A percentile compares a stretch with the other conserved stretches of the same genome.
Conservation (phyloP, 768 basidiomycete species). For the Leccinum subtestaceum region DNA sequence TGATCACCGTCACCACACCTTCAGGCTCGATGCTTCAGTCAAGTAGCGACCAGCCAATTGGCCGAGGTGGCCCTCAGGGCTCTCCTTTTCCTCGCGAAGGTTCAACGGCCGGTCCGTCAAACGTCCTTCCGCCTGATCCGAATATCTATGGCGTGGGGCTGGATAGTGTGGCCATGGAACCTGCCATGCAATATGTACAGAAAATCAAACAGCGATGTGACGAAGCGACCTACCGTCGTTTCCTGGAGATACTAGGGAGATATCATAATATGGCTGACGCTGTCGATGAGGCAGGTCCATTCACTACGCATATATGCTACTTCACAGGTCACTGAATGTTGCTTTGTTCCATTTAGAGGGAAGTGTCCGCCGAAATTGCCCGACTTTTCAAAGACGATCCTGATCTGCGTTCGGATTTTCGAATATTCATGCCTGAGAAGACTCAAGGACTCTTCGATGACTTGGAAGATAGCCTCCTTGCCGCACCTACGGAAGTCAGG, state of each 20-base stretch:
- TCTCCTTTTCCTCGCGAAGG: conserved; percentile 31
- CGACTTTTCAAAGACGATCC: conserved; percentile 72
- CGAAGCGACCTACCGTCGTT: conserved; percentile 79
- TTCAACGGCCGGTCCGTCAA: conserved; percentile 7
- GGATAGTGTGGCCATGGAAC: conserved; percentile 55
- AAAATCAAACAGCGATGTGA: conserved; percentile 96
- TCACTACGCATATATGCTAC: conserved; percentile 7
- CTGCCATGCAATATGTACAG: conserved; percentile 92
- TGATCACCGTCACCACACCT: conserved; percentile 78
- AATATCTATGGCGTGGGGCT: conserved; percentile 30
- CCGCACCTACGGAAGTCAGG: conserved; percentile 25
- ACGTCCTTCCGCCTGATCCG: conserved; percentile 18
- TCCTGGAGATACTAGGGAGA: conserved; percentile 69
- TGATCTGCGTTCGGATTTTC: conserved; percentile 70
- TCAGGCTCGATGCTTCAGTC: conserved; percentile 61
- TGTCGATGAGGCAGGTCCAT: conserved; percentile 52
- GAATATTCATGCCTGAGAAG: conserved; percentile 69
- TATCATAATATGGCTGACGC: conserved; percentile 60
- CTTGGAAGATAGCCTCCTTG: conserved; percentile 28
- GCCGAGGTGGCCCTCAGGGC: conserved; percentile 39
- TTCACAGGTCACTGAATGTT: neutral
- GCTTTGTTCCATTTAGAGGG: conserved; percentile 36
- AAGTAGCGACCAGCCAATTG: conserved; percentile 42
- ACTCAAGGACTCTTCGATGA: conserved; percentile 51
- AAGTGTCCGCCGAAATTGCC: conserved; percentile 67